Conservation (phyloP, 441 rosid genomes). For the Capsella rubella region DNA sequence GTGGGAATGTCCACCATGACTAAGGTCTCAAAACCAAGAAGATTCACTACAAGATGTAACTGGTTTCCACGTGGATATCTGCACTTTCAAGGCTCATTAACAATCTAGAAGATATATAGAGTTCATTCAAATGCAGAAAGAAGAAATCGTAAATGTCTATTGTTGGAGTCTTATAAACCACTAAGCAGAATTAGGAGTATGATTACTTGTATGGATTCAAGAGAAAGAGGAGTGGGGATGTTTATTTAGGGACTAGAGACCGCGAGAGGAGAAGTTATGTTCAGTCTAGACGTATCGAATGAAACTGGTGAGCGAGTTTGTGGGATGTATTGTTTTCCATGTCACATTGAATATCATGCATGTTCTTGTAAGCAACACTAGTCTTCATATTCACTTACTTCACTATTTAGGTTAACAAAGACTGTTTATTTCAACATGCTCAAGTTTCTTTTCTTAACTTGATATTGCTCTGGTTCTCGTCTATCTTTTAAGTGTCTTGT, state of each 20-base stretch:
- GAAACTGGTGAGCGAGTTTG: background rate
- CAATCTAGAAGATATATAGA: constrained; percentile 49
- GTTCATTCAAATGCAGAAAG: background rate
- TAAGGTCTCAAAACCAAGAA: background rate
- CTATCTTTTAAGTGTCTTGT: no score
- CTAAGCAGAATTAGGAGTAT: background rate
- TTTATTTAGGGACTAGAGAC: background rate
- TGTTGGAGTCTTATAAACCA: background rate
- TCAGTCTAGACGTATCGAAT: constrained; percentile 10
- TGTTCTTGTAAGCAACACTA: background rate
- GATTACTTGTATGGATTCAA: background rate
- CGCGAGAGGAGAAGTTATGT: background rate
- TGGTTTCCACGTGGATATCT: constrained; percentile 92
- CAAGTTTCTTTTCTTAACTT: no score
- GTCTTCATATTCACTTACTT: background rate
- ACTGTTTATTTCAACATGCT: no score
- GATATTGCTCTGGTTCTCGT: no score
- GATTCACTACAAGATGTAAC: constrained; percentile 29
- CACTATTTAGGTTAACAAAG: background rate
- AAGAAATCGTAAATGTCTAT: background rate
- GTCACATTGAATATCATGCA: constrained; percentile 22
- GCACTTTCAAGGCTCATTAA: constrained; percentile 92
- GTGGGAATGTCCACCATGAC: constrained; percentile 94
- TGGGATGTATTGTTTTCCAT: constrained; percentile 5
- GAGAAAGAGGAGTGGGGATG: background rate